These are phyloP conservation scores for Rubia tinctorum DNA, from an alignment of 305 asterid species.

Conservation along the genomic window DNA sequence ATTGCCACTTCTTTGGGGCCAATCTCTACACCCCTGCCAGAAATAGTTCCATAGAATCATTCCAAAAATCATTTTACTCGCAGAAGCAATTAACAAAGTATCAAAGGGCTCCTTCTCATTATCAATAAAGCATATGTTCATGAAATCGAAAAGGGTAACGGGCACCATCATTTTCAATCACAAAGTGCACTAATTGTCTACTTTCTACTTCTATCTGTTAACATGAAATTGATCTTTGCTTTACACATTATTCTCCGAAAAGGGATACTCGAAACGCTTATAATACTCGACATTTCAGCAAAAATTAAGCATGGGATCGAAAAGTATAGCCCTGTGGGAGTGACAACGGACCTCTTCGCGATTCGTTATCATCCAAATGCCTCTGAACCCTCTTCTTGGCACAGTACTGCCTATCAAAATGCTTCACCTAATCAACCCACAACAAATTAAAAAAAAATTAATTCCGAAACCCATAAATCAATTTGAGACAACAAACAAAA, in stretches of 20 bases:
- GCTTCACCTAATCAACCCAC: slow-evolving; percentile 64
- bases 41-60: slow-evolving; percentile 33
- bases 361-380: slow-evolving; percentile 81
- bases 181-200: not conserved
- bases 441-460: not conserved
- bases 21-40: slow-evolving; percentile 59
- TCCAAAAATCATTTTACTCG: slow-evolving; percentile 7
- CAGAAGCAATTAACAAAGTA: slow-evolving; percentile 2
- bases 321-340: slow-evolving; percentile 71
- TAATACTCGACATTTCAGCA: not conserved
- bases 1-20: slow-evolving; percentile 30
- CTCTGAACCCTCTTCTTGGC: slow-evolving; percentile 76
- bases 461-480: not conserved
- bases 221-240: not conserved
- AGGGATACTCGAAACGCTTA: not conserved
- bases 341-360: slow-evolving; percentile 92
- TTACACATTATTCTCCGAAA: not conserved
- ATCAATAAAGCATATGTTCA: not conserved
- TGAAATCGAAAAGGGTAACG: not conserved
- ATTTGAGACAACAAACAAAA: not conserved
- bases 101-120: not conserved
- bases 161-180: not conserved
- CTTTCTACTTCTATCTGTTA: not conserved
- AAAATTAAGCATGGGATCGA: slow-evolving; percentile 36
- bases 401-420: slow-evolving; percentile 93